A percentile compares a stretch with the other conserved stretches of the same genome.
Conservation (phyloP, 2,329 filamentous ascomycete species). For the Ascochyta pisi region DNA sequence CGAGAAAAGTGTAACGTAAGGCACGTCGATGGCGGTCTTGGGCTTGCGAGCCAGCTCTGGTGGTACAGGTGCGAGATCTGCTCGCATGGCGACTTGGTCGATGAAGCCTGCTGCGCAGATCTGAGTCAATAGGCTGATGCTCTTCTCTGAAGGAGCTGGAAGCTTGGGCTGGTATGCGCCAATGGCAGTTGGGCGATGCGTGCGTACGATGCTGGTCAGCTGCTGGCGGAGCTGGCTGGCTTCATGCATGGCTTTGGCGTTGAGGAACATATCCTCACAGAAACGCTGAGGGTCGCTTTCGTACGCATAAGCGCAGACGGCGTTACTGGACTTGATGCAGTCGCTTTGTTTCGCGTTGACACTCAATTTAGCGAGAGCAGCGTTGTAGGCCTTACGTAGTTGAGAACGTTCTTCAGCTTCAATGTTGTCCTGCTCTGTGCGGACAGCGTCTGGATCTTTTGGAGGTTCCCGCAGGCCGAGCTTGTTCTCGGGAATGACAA, state of each 20-base stretch:
- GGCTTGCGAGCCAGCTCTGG: slow-evolving; percentile 65
- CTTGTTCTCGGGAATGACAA: slow-evolving; percentile 85
- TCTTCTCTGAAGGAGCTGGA: slow-evolving; percentile 68
- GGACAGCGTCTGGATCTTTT: slow-evolving; percentile 54
- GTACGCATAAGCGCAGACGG: slow-evolving; percentile 78
- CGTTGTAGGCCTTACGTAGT: slow-evolving; percentile 69
- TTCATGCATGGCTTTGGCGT: slow-evolving; percentile 86
- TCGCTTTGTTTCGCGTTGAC: slow-evolving; percentile 80
- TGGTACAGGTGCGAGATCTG: slow-evolving; percentile 79
- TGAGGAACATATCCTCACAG: slow-evolving; percentile 84
- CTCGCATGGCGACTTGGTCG: slow-evolving; percentile 91
- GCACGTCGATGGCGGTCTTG: slow-evolving; percentile 86
- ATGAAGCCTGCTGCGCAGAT: slow-evolving; percentile 92
- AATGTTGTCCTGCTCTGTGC: slow-evolving; percentile 70
- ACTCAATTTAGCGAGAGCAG: slow-evolving; percentile 78
- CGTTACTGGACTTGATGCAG: slow-evolving; percentile 87
- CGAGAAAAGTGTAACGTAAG: slow-evolving; percentile 85
- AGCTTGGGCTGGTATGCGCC: slow-evolving; percentile 57
- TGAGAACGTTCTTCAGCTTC: slow-evolving; percentile 74
- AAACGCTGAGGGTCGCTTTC: slow-evolving; percentile 66
- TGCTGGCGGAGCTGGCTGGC: slow-evolving; percentile 82
- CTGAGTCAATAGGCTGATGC: slow-evolving; percentile 80
- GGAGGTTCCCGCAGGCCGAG: slow-evolving; percentile 66
- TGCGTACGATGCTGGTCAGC: slow-evolving; percentile 79
- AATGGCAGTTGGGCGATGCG: slow-evolving; percentile 66